Conservation (phyloP, 179 eudicot genomes). For the Drosera spatulata region DNA sequence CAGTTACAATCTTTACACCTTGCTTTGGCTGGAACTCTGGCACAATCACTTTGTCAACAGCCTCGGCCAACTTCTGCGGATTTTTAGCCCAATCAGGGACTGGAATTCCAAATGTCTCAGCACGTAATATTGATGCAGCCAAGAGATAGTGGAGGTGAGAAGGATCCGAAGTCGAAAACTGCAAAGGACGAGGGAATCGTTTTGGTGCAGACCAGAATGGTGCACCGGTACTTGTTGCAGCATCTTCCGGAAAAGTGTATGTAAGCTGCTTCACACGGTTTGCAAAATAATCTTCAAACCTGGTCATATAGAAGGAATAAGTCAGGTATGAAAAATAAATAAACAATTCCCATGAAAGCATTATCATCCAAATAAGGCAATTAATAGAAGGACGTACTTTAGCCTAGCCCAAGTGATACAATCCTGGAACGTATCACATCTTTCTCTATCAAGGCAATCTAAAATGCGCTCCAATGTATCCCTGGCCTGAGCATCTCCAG, state of each 20-base stretch:
- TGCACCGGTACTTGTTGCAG: constrained; percentile 37
- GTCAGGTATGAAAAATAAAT: neutral
- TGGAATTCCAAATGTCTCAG: constrained; percentile 83
- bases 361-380: neutral
- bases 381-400: constrained; percentile 26
- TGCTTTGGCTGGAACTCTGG: constrained; percentile 73
- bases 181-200: constrained; percentile 46
- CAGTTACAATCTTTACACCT: constrained; percentile 73
- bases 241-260: constrained; percentile 41
- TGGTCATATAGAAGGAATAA: constrained; percentile 7
- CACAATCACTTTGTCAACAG: constrained; percentile 54
- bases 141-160: constrained; percentile 64
- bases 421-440: constrained; percentile 76
- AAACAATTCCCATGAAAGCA: neutral
- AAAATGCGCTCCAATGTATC: constrained; percentile 77
- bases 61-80: constrained; percentile 65
- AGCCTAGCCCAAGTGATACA: constrained; percentile 81
- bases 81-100: constrained; percentile 69
- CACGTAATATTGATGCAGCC: constrained; percentile 71
- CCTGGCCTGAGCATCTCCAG: constrained; percentile 93
- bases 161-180: constrained; percentile 53
- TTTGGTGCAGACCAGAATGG: constrained; percentile 47
- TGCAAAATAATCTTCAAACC: constrained; percentile 38
- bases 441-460: constrained; percentile 78
- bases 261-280: constrained; percentile 44